These are phyloP conservation scores for Tetrapyrgos nigripes DNA, from an alignment of 1,284 basidiomycete genomes.

Conservation along the genomic window DNA sequence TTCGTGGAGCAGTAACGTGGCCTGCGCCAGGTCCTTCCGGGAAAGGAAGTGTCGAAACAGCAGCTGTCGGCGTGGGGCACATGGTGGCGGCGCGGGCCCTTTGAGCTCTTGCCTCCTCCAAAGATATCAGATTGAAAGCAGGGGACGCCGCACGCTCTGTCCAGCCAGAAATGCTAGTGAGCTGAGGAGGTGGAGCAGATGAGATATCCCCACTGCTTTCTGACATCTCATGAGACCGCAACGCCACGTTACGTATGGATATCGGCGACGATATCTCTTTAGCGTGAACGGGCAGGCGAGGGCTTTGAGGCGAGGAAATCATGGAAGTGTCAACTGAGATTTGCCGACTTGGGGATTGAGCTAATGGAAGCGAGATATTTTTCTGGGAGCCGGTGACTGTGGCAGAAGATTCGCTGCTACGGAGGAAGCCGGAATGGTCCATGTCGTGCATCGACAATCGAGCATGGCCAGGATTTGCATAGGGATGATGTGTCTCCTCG, in stretches of 20 bases:
- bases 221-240: slow-evolving; percentile 28
- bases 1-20: slow-evolving; percentile 33
- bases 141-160: slow-evolving; percentile 52
- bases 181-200: slow-evolving; percentile 32
- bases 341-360: background rate
- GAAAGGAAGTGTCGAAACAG: slow-evolving; percentile 35
- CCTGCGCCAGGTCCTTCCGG: slow-evolving; percentile 36
- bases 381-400: slow-evolving; percentile 59
- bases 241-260: slow-evolving; percentile 36
- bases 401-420: slow-evolving; percentile 59
- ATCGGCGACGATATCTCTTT: slow-evolving; percentile 62
- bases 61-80: slow-evolving; percentile 27
- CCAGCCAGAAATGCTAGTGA: slow-evolving; percentile 49
- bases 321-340: background rate
- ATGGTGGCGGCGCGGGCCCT: slow-evolving; percentile 58
- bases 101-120: slow-evolving; percentile 78
- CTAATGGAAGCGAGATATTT: slow-evolving; percentile 43
- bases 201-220: slow-evolving; percentile 9
- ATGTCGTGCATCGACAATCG: slow-evolving; percentile 32
- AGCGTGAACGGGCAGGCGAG: slow-evolving; percentile 45
- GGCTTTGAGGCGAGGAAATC: slow-evolving; percentile 38
- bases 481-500: slow-evolving; percentile 56
- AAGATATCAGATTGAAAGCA: slow-evolving; percentile 70
- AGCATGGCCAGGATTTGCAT: slow-evolving; percentile 75
- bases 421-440: slow-evolving; percentile 32